Percentiles rank a stretch among this genome's conserved stretches.
Evolutionary conservation across 768 basidiomycete species (phyloP).

Genomic region (Rhodotorula graminis): DNA sequence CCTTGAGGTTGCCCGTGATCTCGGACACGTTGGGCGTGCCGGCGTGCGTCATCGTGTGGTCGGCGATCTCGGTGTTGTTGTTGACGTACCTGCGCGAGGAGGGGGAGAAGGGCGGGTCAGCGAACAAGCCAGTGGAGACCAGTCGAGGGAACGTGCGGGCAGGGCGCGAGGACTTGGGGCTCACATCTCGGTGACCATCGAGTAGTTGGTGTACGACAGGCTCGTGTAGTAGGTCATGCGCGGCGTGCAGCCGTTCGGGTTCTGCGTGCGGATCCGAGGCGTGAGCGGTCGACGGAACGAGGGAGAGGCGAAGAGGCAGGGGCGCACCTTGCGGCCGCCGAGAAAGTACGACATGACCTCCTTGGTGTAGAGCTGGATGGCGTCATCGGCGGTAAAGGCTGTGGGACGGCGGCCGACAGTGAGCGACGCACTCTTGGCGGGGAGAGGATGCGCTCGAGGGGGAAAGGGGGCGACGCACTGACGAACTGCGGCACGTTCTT

Average conservation of each 20-base stretch:
- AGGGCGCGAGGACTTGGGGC: neutral
- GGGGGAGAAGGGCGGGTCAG: neutral
- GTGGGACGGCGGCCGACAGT: neutral
- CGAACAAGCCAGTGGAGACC: no score
- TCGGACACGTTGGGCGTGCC: slow-evolving; percentile 51
- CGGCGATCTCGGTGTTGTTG: slow-evolving; percentile 78
- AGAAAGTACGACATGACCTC: slow-evolving; percentile 71
- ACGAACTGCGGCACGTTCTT: slow-evolving; percentile 50
- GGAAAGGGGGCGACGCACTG: slow-evolving; percentile 22
- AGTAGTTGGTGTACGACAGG: slow-evolving; percentile 66
- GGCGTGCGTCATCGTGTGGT: slow-evolving; percentile 72
- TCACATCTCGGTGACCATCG: slow-evolving; percentile 27
- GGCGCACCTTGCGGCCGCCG: slow-evolving; percentile 57
- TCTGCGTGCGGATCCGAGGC: neutral
- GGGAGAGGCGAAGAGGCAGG: neutral
- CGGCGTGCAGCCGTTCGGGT: slow-evolving; percentile 54
- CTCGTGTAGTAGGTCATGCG: slow-evolving; percentile 74
- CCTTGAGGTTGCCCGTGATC: slow-evolving; percentile 71
- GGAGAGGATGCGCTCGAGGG: slow-evolving; percentile 47
- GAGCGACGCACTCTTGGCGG: neutral
- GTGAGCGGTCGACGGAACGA: neutral
- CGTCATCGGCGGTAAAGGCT: slow-evolving; percentile 47
- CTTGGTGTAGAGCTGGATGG: slow-evolving; percentile 69
- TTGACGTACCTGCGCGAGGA: slow-evolving; percentile 57
- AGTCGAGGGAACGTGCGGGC: no score